Evolutionary conservation across 164 flowering plant genomes (phyloP), one percentile per base, ranked within the genome.

Genomic region (Hamamelis virginiana): DNA sequence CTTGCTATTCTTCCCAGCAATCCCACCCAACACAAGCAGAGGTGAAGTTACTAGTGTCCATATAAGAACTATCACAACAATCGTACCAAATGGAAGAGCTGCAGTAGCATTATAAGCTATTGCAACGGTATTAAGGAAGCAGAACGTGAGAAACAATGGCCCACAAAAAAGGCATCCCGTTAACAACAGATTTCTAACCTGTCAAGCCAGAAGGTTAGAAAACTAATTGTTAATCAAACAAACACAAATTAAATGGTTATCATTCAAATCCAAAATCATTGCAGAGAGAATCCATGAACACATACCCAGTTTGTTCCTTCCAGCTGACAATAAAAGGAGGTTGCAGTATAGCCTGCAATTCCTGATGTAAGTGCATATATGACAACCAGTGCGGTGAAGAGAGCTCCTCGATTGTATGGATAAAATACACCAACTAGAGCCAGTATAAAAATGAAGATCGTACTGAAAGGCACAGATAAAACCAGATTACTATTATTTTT

Each of bases 261-360:
- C n/a, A n/a, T 5, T 6, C 48, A 63, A 38, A 28, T 18, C 53
- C 26, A 25, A 48, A 47, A 19, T 14, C 41, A 6, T 33, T 33
- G 41, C 16, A 16, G 55, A 57, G 38, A 27, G 33, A 22, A 58
- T 44, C 5, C 0, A 8, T 2, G 44, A 52, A 44, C 21, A 43
- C 66, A 59, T 74, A 74, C 74, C 74, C 77, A 75, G n/a, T 75
- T 75, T 19, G 74, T 56, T 52, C 77, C 74, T 45, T 75, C 77
- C 3, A 74, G 77, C 55, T 75, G 74, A 53, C 74, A 58, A 48
- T 74, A 74, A 55, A 74, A 75, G 18, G 77, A 69, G 62, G 74
- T 65, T 19, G 77, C 66, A 38, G 48, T 61, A 38, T 74, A 74
- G 22, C 76, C 76, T 8, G 72, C 76, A 55, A 74, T 74, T 22